Evolutionary conservation across 73 alveolate genomes (phyloP).

Genomic region (Tetrahymena borealis): DNA sequence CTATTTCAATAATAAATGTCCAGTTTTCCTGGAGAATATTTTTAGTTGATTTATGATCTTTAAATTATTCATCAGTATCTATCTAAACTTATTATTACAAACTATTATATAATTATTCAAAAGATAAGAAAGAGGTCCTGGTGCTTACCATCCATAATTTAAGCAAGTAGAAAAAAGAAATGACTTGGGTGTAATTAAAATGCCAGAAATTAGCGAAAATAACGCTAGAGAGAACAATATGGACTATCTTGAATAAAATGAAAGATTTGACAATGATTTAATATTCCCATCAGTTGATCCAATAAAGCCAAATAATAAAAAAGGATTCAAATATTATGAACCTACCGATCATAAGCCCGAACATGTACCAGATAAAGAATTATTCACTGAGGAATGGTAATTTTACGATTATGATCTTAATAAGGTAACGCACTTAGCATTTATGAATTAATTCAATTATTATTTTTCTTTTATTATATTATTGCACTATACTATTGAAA

Average conservation of each 20-base stretch:
- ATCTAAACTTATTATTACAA: no score
- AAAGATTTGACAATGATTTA: slow-evolving; percentile 44
- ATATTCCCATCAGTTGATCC: slow-evolving; percentile 60
- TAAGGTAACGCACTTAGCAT: slow-evolving; percentile 29
- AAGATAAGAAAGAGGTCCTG: slow-evolving; percentile 50
- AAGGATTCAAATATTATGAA: slow-evolving; percentile 50
- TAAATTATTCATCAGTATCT: no score
- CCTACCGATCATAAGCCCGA: slow-evolving; percentile 47
- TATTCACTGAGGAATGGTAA: slow-evolving; percentile 50
- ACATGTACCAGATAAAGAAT: slow-evolving; percentile 56
- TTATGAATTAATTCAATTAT: no score
- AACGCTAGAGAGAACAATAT: slow-evolving; percentile 23
- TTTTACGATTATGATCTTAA: slow-evolving; percentile 60
- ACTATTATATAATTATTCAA: not conserved
- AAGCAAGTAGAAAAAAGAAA: slow-evolving; percentile 49
- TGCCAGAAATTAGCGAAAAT: slow-evolving; percentile 15
- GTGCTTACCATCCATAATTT: slow-evolving; percentile 54
- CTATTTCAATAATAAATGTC: no score
- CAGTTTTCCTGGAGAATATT: no score
- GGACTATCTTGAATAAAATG: slow-evolving; percentile 42
- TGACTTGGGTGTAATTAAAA: slow-evolving; percentile 40
- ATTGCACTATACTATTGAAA: no score
- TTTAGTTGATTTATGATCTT: no score
- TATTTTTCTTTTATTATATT: no score
- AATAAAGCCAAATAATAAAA: slow-evolving; percentile 46